These are phyloP conservation scores for Auxenochlorella pyrenoidosa DNA, from an alignment of 139 green algal species.

Conservation along the genomic window DNA sequence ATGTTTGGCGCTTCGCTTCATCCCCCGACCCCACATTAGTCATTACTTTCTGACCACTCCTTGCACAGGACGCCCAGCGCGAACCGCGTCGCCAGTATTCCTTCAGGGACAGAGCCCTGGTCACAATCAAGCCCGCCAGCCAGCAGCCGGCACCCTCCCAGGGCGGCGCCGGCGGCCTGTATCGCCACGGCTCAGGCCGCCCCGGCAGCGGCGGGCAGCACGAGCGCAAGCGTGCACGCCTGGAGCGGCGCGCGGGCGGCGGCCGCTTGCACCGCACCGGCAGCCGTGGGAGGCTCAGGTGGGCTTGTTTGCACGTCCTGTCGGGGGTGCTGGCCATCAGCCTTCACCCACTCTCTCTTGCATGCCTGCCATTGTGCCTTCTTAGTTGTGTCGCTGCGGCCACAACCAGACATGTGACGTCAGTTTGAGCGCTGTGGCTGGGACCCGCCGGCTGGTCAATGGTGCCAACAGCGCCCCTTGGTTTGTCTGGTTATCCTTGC, in stretches of 20 bases:
- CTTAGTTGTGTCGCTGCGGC: too few relatives aligned
- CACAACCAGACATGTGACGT: too few relatives aligned
- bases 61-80: slow-evolving; percentile 9
- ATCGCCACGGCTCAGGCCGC: background rate
- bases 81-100: slow-evolving; percentile 36
- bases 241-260: slow-evolving; percentile 1
- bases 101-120: slow-evolving; percentile 35
- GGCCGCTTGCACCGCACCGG: slow-evolving; percentile 35
- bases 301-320: too few relatives aligned
- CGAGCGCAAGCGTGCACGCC: background rate
- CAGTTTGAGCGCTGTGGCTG: too few relatives aligned
- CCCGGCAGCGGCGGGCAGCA: slow-evolving; percentile 1
- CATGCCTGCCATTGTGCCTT: too few relatives aligned
- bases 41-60: background rate
- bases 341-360: too few relatives aligned
- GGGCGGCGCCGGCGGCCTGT: slow-evolving; percentile 11
- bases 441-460: too few relatives aligned
- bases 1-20: background rate
- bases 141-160: slow-evolving; percentile 11
- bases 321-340: too few relatives aligned
- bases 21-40: too few relatives aligned
- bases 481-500: background rate
- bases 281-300: slow-evolving; percentile 25
- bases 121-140: slow-evolving; percentile 38
- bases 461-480: too few relatives aligned